A percentile compares a stretch with the other conserved stretches of the same genome.
These are phyloP conservation scores for Parastagonospora nodorum DNA, from an alignment of 2,329 filamentous ascomycete genomes.

Conservation along the genomic window DNA sequence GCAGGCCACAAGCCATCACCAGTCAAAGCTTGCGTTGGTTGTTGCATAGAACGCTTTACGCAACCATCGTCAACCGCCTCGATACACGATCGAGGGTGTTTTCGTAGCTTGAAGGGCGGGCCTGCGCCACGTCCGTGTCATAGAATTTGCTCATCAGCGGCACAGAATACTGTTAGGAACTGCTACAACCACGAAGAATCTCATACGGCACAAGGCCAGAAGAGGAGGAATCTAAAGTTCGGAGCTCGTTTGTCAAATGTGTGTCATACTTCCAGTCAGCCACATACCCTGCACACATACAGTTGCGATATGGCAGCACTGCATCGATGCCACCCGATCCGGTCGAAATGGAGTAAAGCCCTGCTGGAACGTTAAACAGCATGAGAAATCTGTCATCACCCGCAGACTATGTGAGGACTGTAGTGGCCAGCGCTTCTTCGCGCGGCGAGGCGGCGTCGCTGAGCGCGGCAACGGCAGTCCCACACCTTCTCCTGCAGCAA, in stretches of 20 bases:
- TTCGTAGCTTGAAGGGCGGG: neutral
- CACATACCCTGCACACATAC: conserved; percentile 28
- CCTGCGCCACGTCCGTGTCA: neutral
- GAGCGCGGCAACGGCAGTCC: conserved; percentile 25
- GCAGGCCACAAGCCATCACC: neutral
- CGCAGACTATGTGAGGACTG: conserved; percentile 23
- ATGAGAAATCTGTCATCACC: conserved; percentile 21
- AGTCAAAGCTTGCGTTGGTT: neutral
- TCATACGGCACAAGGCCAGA: neutral
- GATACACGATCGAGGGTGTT: neutral
- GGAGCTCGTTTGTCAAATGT: conserved; percentile 15
- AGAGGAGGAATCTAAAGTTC: neutral
- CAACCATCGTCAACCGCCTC: neutral
- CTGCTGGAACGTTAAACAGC: conserved; percentile 24
- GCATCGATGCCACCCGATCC: conserved; percentile 19
- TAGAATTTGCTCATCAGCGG: neutral
- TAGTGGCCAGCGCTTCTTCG: conserved; percentile 26
- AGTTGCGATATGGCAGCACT: conserved; percentile 29
- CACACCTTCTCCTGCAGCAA: conserved; percentile 4
- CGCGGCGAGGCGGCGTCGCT: conserved; percentile 33
- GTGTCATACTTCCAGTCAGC: conserved; percentile 28
- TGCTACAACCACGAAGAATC: neutral
- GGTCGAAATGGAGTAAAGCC: conserved; percentile 9
- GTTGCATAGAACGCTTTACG: neutral
- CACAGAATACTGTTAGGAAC: neutral